Evolutionary conservation across 441 rosid species (phyloP).

Genomic region (Croton setiger): DNA sequence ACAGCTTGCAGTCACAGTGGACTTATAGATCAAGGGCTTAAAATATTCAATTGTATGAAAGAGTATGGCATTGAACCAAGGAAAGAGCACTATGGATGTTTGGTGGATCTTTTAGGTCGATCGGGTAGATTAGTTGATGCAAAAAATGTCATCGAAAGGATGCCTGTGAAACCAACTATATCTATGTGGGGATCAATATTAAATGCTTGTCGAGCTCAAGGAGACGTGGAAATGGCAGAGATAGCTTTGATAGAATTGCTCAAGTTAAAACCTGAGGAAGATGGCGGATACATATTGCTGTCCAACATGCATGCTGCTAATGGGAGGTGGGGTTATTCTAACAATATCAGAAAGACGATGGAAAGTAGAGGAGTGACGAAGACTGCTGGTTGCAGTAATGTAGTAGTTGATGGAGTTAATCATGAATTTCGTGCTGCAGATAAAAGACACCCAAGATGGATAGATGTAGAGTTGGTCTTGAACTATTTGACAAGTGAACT

Average conservation of each 20-base stretch:
- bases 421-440: slow-evolving; percentile 47
- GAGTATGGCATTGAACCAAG: slow-evolving; percentile 42
- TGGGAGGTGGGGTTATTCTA: slow-evolving; percentile 40
- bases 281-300: slow-evolving; percentile 48
- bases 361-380: slow-evolving; percentile 45
- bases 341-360: slow-evolving; percentile 45
- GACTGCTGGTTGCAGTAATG: slow-evolving; percentile 46
- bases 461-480: slow-evolving; percentile 29
- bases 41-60: slow-evolving; percentile 39
- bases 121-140: slow-evolving; percentile 51
- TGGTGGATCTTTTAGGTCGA: slow-evolving; percentile 57
- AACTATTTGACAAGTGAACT: slow-evolving; percentile 30
- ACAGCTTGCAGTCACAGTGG: slow-evolving; percentile 61
- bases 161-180: slow-evolving; percentile 45
- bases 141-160: slow-evolving; percentile 32
- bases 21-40: slow-evolving; percentile 42
- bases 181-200: slow-evolving; percentile 57
- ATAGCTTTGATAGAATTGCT: slow-evolving; percentile 37
- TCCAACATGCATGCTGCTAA: slow-evolving; percentile 47
- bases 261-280: slow-evolving; percentile 50
- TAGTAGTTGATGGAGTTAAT: slow-evolving; percentile 35
- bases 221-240: slow-evolving; percentile 51
- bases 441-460: slow-evolving; percentile 40
- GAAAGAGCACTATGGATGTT: slow-evolving; percentile 53
- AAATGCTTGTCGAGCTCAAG: slow-evolving; percentile 38